Evolutionary conservation across 495 filamentous ascomycete species (phyloP), one percentile per base, ranked within the genome.

Genomic region (Platismatia glauca): DNA sequence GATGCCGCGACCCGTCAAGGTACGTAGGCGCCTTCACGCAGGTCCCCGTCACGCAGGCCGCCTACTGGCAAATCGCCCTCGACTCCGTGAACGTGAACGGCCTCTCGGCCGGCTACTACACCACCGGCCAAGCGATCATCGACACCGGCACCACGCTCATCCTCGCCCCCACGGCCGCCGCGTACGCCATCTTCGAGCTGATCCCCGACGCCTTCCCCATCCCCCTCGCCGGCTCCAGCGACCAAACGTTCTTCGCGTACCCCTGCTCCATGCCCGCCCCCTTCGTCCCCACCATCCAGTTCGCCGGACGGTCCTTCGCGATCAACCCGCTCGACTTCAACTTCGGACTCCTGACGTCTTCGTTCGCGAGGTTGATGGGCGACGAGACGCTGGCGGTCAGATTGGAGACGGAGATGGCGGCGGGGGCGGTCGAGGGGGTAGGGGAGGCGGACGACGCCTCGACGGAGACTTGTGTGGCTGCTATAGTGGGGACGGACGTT

Each of bases 81-180:
- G 3, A 27, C 27, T 0, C 48, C 48, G 27, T 52, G 1, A 52
- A 1, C 27, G 48, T 52, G 7, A 13, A 22, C 44, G n/a, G n/a
- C 44, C 3, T 12, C 44, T 12, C 44, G 6, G 44, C 44, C n/a
- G 44, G 44, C 48, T 5, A 24, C 12, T 5, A 5, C 27, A 52
- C 48, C 24, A 11, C 0, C 9, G 27, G 48, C 13, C 22, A 31
- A 15, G 48, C 48, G 1, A 52, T 52, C 11, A 52, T 52, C 48
- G 48, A 52, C 48, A 52, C 48, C 3, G 48, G 48, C 48, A 52
- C 48, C 2, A 52, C 48, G 3, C 27, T 52, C 24, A 15, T 69
- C 37, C 48, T 52, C 48, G 48, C 48, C 24, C 48, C 48, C 4
- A 16, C 27, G 1, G 48, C 48, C 48, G 48, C 48, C 22, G 48